Percentiles rank a stretch among this genome's conserved stretches.
Evolutionary conservation across 2,329 filamentous ascomycete genomes (phyloP).

Genomic region (Camptophora hylomeconis): DNA sequence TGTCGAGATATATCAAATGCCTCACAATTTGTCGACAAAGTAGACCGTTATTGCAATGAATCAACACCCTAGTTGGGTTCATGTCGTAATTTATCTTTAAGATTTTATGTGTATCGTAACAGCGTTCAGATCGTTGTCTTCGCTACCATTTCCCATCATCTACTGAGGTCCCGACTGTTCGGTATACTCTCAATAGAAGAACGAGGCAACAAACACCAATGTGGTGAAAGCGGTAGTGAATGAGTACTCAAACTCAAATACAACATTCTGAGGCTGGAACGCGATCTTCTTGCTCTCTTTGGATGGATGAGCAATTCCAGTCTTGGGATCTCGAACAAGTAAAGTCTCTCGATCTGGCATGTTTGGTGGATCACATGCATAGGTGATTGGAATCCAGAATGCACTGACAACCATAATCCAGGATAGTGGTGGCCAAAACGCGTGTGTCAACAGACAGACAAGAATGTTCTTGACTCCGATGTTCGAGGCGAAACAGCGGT

Average conservation of each 20-base stretch:
- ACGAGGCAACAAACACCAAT: conserved; percentile 35
- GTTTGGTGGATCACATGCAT: conserved; percentile 46
- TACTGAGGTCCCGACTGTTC: too few species aligned
- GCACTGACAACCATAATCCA: conserved; percentile 44
- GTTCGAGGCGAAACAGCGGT: conserved; percentile 35
- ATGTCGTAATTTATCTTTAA: too few species aligned
- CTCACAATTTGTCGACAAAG: too few species aligned
- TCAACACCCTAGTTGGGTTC: too few species aligned
- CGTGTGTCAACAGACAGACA: conserved; percentile 44
- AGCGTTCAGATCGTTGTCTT: too few species aligned
- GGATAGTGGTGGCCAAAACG: conserved; percentile 48
- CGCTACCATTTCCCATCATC: too few species aligned
- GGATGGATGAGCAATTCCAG: conserved; percentile 35
- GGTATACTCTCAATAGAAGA: conserved; percentile 20
- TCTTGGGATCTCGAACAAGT: conserved; percentile 39
- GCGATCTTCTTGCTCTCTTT: conserved; percentile 41
- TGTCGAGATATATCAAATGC: too few species aligned
- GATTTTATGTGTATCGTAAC: too few species aligned
- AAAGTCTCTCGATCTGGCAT: conserved; percentile 47
- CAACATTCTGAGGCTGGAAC: conserved; percentile 40
- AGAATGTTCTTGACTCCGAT: conserved; percentile 30
- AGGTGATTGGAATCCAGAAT: conserved; percentile 46
- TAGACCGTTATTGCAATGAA: too few species aligned
- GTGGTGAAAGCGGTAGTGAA: conserved; percentile 38
- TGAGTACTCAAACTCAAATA: conserved; percentile 44